Evolutionary conservation across 306 rosid genomes (phyloP).

Genomic region (Trifolium subterraneum): DNA sequence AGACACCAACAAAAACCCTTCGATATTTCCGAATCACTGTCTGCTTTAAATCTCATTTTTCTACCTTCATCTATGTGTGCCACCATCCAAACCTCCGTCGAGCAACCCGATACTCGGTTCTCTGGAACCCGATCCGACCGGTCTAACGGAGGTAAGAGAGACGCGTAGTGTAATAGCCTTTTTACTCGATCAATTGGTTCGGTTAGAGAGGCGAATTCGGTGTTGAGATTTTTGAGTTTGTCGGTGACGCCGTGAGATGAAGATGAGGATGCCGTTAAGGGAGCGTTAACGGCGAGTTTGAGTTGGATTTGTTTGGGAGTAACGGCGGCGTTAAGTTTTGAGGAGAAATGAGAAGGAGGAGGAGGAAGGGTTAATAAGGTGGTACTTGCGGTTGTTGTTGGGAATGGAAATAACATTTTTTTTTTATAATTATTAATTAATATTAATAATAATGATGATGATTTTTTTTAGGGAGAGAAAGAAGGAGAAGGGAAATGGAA

Average conservation of each 20-base stretch:
- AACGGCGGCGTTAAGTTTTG: constrained; percentile 8
- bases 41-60: constrained; percentile 69
- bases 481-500: not conserved
- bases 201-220: constrained; percentile 61
- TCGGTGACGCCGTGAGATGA: not conserved
- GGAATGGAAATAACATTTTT: not conserved
- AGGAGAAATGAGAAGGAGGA: not conserved
- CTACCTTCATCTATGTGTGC: constrained; percentile 56
- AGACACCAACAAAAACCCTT: constrained; percentile 81
- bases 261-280: constrained; percentile 10
- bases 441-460: not conserved
- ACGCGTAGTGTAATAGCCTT: constrained; percentile 70
- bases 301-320: not conserved
- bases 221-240: constrained; percentile 41
- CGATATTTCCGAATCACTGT: constrained; percentile 85
- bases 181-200: constrained; percentile 82
- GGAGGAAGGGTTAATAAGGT: not conserved
- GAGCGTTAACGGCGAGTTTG: constrained; percentile 10
- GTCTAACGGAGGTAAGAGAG: constrained; percentile 50
- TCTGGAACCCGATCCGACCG: constrained; percentile 47
- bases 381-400: not conserved
- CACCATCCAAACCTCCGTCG: constrained; percentile 77
- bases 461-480: not conserved
- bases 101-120: constrained; percentile 67
- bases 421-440: not conserved